Evolutionary conservation across 192 early-diverging fungal species (phyloP).

Genomic region (Rhizophagus sp.): DNA sequence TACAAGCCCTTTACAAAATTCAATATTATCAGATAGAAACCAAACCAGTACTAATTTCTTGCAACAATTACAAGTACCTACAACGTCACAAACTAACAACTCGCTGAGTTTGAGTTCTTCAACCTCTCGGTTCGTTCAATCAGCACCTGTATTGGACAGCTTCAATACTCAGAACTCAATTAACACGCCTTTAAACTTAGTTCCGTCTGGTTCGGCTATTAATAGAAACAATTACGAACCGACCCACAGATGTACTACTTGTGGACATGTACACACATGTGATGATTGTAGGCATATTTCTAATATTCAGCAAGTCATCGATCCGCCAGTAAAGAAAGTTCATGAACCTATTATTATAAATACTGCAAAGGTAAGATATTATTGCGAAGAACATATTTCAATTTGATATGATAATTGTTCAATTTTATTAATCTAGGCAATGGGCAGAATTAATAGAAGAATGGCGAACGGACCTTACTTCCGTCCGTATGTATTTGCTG

Average conservation of each 20-base stretch:
- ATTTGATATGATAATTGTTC: not conserved
- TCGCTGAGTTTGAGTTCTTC: not conserved
- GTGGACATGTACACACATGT: conserved; percentile 8
- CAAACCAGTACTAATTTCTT: too few species aligned
- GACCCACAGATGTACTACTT: conserved; percentile 1
- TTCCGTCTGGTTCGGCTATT: not conserved
- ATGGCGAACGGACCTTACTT: not conserved
- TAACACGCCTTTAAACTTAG: not conserved
- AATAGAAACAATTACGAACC: not conserved
- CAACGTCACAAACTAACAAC: too few species aligned
- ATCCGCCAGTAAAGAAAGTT: not conserved
- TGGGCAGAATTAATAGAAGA: not conserved
- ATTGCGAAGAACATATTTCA: not conserved
- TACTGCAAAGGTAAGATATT: conserved; percentile 2
- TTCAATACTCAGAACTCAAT: not conserved
- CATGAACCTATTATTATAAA: conserved; percentile 9
- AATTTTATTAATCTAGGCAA: not conserved
- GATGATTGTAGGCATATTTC: not conserved
- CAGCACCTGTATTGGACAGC: not conserved
- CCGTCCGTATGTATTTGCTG: not conserved
- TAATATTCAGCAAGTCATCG: not conserved
- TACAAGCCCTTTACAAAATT: not conserved
- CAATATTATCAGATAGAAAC: too few species aligned
- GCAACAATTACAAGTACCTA: too few species aligned
- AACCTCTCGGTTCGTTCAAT: not conserved